A percentile compares a stretch with the other conserved stretches of the same genome.
phyloP scores from a whole-genome alignment of 805 yeast species.

The Metschnikowia dekortorum region DNA sequence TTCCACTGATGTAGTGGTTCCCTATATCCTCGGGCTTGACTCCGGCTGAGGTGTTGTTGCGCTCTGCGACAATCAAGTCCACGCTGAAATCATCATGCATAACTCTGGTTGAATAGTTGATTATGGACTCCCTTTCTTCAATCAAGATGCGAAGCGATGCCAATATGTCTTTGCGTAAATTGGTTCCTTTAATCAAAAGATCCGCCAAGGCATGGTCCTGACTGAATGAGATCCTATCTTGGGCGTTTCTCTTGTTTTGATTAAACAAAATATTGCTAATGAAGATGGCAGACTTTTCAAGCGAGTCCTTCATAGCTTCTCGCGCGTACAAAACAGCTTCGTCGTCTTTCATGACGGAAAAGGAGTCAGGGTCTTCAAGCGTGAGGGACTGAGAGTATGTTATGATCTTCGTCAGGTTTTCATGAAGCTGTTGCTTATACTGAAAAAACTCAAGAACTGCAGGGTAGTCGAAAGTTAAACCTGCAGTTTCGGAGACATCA shows the following conservation, averaged over 20 bases:
- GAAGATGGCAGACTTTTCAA: conserved; percentile 47
- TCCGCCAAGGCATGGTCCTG: conserved; percentile 37
- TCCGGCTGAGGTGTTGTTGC: conserved; percentile 37
- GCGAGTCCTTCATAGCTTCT: conserved; percentile 33
- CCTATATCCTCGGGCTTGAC: conserved; percentile 35
- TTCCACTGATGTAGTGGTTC: conserved; percentile 30
- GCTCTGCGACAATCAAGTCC: conserved; percentile 48
- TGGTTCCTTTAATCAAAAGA: conserved; percentile 33
- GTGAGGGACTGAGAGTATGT: conserved; percentile 69
- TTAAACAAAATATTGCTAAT: conserved; percentile 45
- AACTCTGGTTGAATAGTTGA: conserved; percentile 71
- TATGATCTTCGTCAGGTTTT: conserved; percentile 51
- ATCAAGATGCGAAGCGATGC: conserved; percentile 52
- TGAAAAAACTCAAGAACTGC: conserved; percentile 67
- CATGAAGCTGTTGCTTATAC: conserved; percentile 68
- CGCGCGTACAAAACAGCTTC: conserved; percentile 42
- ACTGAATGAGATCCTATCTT: conserved; percentile 33
- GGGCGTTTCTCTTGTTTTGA: conserved; percentile 38
- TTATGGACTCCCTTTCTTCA: conserved; percentile 64
- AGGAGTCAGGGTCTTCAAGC: conserved; percentile 70
- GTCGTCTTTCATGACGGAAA: conserved; percentile 56
- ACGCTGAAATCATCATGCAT: conserved; percentile 71
- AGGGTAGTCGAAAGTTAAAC: conserved; percentile 45
- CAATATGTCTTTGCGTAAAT: conserved; percentile 32
- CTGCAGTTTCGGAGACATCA: conserved; percentile 5